Evolutionary conservation across 257 asterid genomes (phyloP), one percentile per base, ranked within the genome.

Genomic region (Solanum piurae): DNA sequence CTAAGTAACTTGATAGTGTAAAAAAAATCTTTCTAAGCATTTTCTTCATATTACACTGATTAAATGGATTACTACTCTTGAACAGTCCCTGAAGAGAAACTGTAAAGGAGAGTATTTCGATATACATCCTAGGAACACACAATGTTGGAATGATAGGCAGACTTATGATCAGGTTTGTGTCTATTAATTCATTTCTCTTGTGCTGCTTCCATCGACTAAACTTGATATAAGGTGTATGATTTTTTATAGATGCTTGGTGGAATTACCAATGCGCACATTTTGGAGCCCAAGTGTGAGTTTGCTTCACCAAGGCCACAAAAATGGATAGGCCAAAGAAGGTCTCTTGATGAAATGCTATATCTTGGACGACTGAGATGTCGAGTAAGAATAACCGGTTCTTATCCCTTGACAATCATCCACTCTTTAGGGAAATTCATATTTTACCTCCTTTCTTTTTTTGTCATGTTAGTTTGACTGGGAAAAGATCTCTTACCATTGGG

Each of bases 271-370:
- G 85, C 86, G 10, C 73, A 87, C 27, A 52, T 87, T 49, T 69
- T 89, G 69, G 91, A 89, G 49, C 83, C 89, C 31, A 33, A 37
- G 23, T 89, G 89, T 85, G 88, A 83, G 38, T 80, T 75, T 85
- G 38, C 18, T 68, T 77, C 52, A 23, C 60, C 88, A 55, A 64
- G 69, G 31, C 71, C 86, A 42, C 40, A 13, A 27, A 21, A 80
- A 33, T 29, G 49, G 27, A 21, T 42, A 83, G 38, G 64, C 34
- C 79, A 36, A 68, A 83, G 87, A 64, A 55, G 86, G 66, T 87
- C 87, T 29, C 86, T 89, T 42, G 87, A 86, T 77, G 89, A 89
- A 33, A 87, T 64, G 18, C 38, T 87, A 44, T 27, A n/a, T 18
- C 40, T 58, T 10, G 68, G 27, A 36, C 66, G 84, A n/a, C 36